Conservation (phyloP, 805 yeast species). For the Suhomyces faveliae region DNA sequence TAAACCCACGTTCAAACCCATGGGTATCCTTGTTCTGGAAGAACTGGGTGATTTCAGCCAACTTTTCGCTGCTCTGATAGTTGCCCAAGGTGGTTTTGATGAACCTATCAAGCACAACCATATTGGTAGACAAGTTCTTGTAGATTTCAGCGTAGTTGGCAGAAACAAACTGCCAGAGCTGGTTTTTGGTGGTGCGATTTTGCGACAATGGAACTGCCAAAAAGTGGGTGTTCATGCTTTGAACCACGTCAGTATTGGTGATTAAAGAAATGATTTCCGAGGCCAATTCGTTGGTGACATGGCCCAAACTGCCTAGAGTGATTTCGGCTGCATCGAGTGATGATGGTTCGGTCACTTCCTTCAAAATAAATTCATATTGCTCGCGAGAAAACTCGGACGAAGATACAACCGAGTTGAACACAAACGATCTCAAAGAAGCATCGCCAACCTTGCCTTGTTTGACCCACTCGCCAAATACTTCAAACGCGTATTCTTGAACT, state of each 20-base stretch:
- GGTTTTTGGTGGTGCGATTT: constrained; percentile 43
- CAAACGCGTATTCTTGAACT: constrained; percentile 35
- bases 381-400: constrained; percentile 30
- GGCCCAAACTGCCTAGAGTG: constrained; percentile 56
- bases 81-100: constrained; percentile 39
- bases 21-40: constrained; percentile 46
- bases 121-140: constrained; percentile 45
- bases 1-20: constrained; percentile 58
- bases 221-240: constrained; percentile 59
- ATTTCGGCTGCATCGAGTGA: constrained; percentile 59
- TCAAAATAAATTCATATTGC: constrained; percentile 39
- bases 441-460: constrained; percentile 26
- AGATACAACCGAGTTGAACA: constrained; percentile 43
- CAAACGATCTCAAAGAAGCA: constrained; percentile 45
- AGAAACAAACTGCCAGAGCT: constrained; percentile 51
- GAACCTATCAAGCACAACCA: constrained; percentile 52
- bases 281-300: constrained; percentile 37
- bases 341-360: constrained; percentile 50
- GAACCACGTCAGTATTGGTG: constrained; percentile 43
- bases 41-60: constrained; percentile 39
- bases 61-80: constrained; percentile 35
- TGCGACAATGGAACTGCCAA: constrained; percentile 46
- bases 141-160: constrained; percentile 46
- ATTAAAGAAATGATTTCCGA: constrained; percentile 40
- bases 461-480: constrained; percentile 27